These are phyloP conservation scores for Suhomyces coccinellae DNA, from an alignment of 1,139 yeast genomes.

Conservation along the genomic window DNA sequence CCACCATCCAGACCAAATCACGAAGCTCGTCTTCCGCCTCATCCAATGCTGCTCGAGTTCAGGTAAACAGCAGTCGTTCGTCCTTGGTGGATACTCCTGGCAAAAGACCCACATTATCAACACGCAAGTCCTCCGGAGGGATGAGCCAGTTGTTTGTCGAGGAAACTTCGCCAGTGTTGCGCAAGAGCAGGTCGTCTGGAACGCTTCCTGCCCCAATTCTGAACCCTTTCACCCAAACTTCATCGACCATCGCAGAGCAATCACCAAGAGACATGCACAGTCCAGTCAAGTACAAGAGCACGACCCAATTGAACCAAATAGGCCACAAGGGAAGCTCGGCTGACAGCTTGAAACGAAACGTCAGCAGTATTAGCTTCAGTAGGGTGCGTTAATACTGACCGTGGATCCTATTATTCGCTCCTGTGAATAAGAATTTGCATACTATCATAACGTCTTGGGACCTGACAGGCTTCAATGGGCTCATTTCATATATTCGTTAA, in stretches of 20 bases:
- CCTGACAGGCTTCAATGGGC: no score
- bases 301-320: not conserved
- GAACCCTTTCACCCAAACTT: not conserved
- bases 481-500: no score
- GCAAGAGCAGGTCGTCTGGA: constrained; percentile 20
- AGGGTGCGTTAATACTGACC: constrained; percentile 25
- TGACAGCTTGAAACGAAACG: constrained; percentile 15
- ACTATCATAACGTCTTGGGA: no score
- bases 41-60: constrained; percentile 34
- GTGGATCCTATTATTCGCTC: no score
- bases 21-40: constrained; percentile 29
- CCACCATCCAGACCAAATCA: constrained; percentile 4
- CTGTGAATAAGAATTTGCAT: no score
- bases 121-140: constrained; percentile 10
- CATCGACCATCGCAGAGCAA: constrained; percentile 1
- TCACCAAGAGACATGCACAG: not conserved
- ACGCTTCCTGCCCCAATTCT: constrained; percentile 12
- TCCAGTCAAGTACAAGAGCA: not conserved
- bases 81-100: constrained; percentile 17
- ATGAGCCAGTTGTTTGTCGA: not conserved
- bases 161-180: constrained; percentile 13
- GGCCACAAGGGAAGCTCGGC: constrained; percentile 6
- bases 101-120: constrained; percentile 17
- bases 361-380: constrained; percentile 33
- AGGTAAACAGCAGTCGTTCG: constrained; percentile 27